Base-by-base conservation (phyloP, 2,329 filamentous ascomycete species). In the Epicoccum sorghinum region DNA sequence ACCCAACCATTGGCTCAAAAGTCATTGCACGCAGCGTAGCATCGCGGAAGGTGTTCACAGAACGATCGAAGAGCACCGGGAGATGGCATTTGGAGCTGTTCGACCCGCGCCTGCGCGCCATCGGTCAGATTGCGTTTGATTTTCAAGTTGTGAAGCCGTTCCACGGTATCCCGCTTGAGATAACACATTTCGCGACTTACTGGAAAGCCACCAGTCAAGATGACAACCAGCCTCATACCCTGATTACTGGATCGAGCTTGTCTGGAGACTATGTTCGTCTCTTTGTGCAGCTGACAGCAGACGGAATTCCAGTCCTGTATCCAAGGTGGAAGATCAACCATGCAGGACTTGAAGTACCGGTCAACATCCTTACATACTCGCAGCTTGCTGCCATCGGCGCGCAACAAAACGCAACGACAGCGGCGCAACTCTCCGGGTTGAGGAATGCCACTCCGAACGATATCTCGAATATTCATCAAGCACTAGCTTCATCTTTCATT, bases 201-300 rank as follows among this genome's bases (percentile, higher is more conserved):
- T 99, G 95, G 95, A 99, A 98, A 76, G 93, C 93, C 0, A 99
- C 95, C 1, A 96, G 92, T 68, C 92, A 96, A 65, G 84, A 95
- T 42, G 91, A 96, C 71, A 87, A 90, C 45, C 90, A 92, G 41
- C 89, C 89, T 23, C 95, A 85, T 69, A 90, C 91, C 23, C 86
- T 98, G 23, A 91, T 99, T 14, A 98, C 93, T 0, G 95, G 93
- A 0, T 98, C 93, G 8, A 98, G 93, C 77, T 77, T 99, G 50
- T 96, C 91, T 3, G 95, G 95, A n/a, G 90, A 98, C 68, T 98
- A 98, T 73, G 87, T 96, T 23, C 86, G 93, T 51, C 78, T 99
- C 7, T 96, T 92, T 69, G 90, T 98, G 23, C 95, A 99, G 69
- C 84, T 96, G 63, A 98, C 93, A 0, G 88, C 86, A 56, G 95